These are phyloP conservation scores for Tothia fuscella DNA, from an alignment of 2,329 filamentous ascomycete species.

Conservation along the genomic window DNA sequence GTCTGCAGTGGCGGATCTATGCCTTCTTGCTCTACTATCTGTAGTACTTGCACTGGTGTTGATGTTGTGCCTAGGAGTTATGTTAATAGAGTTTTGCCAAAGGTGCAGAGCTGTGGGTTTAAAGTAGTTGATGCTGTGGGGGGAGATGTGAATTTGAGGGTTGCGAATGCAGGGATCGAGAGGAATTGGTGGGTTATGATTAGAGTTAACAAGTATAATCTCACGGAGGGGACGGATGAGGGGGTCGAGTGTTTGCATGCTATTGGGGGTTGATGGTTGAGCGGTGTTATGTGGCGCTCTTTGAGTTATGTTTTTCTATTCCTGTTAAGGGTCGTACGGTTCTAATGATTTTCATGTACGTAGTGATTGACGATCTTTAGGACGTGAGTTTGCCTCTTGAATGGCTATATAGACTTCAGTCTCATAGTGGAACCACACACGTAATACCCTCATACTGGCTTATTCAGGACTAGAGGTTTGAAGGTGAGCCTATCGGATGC, in stretches of 20 bases:
- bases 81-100: background rate
- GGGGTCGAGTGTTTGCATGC: conserved; percentile 3
- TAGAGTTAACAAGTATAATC: conserved; percentile 7
- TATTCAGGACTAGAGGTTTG: too few species aligned
- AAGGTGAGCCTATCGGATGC: too few species aligned
- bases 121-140: background rate
- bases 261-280: conserved; percentile 2
- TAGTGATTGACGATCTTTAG: too few species aligned
- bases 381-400: too few species aligned
- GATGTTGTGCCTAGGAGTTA: background rate
- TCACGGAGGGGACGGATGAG: background rate
- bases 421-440: too few species aligned
- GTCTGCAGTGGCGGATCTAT: background rate
- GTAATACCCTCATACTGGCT: too few species aligned
- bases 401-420: too few species aligned
- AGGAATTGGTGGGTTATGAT: conserved; percentile 8
- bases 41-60: background rate
- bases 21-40: background rate
- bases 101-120: conserved; percentile 6
- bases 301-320: too few species aligned
- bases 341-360: too few species aligned
- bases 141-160: background rate
- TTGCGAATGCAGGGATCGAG: conserved; percentile 9
- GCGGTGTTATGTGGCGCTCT: too few species aligned
- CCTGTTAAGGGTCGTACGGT: too few species aligned